A percentile compares a stretch with the other conserved stretches of the same genome.
Evolutionary conservation across 106 monocot genomes (phyloP).

Genomic region (Platanthera guangdongensis): DNA sequence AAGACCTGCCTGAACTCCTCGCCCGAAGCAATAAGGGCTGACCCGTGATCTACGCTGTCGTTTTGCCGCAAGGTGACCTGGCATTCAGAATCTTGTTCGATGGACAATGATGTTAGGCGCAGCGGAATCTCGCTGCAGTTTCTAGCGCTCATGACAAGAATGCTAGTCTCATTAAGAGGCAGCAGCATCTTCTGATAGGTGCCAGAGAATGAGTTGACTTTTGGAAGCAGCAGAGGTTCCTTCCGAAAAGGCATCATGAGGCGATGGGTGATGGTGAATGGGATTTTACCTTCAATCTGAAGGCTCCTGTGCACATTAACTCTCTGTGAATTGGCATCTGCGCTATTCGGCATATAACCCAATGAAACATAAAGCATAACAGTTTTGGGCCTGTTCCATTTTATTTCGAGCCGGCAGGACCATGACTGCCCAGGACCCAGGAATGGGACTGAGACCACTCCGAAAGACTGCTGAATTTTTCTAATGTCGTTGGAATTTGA

Average conservation of each 20-base stretch:
- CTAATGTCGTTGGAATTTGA: constrained; percentile 40
- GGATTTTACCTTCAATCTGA: constrained; percentile 90
- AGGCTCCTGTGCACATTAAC: constrained; percentile 87
- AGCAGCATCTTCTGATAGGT: constrained; percentile 34
- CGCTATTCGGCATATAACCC: constrained; percentile 39
- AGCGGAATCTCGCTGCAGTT: constrained; percentile 84
- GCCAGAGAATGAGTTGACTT: constrained; percentile 26
- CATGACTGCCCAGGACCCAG: constrained; percentile 56
- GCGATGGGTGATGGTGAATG: constrained; percentile 48
- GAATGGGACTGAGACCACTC: constrained; percentile 71
- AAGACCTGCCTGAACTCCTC: constrained; percentile 81
- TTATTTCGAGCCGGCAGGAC: constrained; percentile 72
- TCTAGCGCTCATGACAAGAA: constrained; percentile 59
- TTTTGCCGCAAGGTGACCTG: constrained; percentile 29
- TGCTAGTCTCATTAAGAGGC: constrained; percentile 48
- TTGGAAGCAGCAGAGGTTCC: constrained; percentile 69
- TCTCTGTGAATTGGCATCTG: constrained; percentile 29
- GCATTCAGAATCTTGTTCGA: constrained; percentile 25
- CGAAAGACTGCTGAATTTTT: constrained; percentile 85
- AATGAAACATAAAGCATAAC: constrained; percentile 94
- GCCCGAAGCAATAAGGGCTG: constrained; percentile 43
- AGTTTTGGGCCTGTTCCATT: constrained; percentile 78
- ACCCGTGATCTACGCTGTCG: constrained; percentile 19
- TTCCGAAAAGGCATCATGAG: constrained; percentile 73
- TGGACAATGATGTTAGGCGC: constrained; percentile 37